Base-by-base conservation (phyloP, 164 flowering plant species). In the Liquidambar formosana region DNA sequence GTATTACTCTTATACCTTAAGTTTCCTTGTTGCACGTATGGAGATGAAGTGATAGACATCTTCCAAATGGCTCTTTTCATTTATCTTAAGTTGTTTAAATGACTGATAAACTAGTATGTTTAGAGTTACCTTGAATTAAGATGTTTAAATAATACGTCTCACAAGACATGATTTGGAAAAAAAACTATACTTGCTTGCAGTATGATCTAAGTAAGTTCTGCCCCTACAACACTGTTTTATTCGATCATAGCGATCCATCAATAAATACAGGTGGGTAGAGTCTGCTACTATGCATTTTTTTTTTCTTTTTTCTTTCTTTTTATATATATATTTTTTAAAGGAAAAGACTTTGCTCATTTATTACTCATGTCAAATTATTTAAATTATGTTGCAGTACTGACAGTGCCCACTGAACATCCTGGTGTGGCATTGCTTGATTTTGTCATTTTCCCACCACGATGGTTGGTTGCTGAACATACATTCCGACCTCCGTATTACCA, bases 361-460 rank as follows among this genome's bases (percentile, higher is more conserved):
- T 19, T 26, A 18, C n/a, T 58, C 53, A 10, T 65, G 13, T 53
- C 8, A 33, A 21, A 1, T 53, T 16, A 1, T 57, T 10, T 65
- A 27, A 22, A 69, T 68, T 65, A 38, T 65, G 33, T 64, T 80
- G 78, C 94, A 92, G 99, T 91, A 41, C 71, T 95, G 73, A 95
- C 96, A 53, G 99, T 96, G 22, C 97, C 97, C 61, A 86, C 96
- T 64, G 99, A 95, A 5, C 91, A 89, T 65, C 96, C 94, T 62
- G 97, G 99, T 14, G 96, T 95, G 41, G 99, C 99, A 8, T 73
- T 95, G 79, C 97, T 95, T 68, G 99, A 95, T 80, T 95, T 92
- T 82, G 96, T 94, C 72, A 89, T 94, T 71, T 94, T 94, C 77
- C 97, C 99, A 60, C 99, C 97, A 0, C 75, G 97, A 52, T 94